phyloP scores from a whole-genome alignment of 129 eudicot genomes.

The Flaveria sonorensis region DNA sequence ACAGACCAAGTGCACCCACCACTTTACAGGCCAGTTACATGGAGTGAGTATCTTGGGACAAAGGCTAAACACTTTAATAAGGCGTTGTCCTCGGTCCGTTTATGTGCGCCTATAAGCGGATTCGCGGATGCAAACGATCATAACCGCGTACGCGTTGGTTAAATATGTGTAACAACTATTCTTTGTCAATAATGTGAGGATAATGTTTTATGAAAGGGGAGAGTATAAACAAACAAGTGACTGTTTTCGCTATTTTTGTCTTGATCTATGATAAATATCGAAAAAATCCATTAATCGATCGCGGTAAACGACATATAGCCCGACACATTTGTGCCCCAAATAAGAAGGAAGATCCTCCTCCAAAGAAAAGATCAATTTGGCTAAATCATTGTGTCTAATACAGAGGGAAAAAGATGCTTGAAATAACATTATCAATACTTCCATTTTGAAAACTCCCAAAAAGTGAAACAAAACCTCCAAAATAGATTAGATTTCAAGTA shows the following conservation, averaged over 20 bases:
- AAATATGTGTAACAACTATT: conserved; percentile 5
- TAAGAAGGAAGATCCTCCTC: conserved; percentile 57
- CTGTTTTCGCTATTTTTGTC: conserved; percentile 37
- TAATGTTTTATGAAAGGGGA: conserved; percentile 26
- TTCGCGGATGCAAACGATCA: conserved; percentile 55
- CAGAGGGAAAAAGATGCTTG: conserved; percentile 32
- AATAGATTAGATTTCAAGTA: conserved; percentile 27
- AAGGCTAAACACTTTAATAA: conserved; percentile 72
- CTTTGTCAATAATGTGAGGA: conserved; percentile 15
- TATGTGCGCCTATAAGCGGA: conserved; percentile 48
- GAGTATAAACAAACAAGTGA: conserved; percentile 15
- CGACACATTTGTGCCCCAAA: conserved; percentile 49
- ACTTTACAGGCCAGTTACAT: conserved; percentile 65
- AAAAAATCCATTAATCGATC: conserved; percentile 24
- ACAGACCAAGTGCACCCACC: conserved; percentile 65
- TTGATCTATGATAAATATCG: conserved; percentile 7
- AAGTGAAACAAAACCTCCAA: conserved; percentile 33
- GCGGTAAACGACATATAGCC: conserved; percentile 39
- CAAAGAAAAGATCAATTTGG: conserved; percentile 35
- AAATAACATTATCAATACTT: conserved; percentile 34
- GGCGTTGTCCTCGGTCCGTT: conserved; percentile 68
- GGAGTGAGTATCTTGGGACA: conserved; percentile 79
- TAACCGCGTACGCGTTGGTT: conserved; percentile 44
- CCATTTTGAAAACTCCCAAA: conserved; percentile 28
- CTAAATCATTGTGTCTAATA: conserved; percentile 41